Conservation (phyloP, 176 grass and related monocot species). For the Hordeum marinum region DNA sequence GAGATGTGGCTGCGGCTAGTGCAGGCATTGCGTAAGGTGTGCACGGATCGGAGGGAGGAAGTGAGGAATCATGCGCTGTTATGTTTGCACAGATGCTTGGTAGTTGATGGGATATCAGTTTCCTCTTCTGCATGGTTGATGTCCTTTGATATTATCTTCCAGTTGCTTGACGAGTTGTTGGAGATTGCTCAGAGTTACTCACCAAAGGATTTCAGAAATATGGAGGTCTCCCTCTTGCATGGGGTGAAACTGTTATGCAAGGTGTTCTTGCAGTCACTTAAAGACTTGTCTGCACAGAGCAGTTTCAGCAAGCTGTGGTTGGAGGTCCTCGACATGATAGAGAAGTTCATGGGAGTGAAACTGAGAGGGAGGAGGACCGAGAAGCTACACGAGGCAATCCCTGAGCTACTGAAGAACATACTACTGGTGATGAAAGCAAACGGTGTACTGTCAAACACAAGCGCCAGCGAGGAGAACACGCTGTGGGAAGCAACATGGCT, state of each 20-base stretch:
- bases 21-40: conserved; percentile 77
- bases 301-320: conserved; percentile 79
- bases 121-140: conserved; percentile 71
- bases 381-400: conserved; percentile 91
- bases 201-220: conserved; percentile 88
- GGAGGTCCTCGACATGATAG: conserved; percentile 76
- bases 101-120: conserved; percentile 74
- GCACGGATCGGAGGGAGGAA: conserved; percentile 88
- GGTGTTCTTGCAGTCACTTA: conserved; percentile 80
- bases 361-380: conserved; percentile 80
- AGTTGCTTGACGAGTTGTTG: conserved; percentile 81
- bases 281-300: conserved; percentile 54
- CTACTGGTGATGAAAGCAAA: conserved; percentile 87
- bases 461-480: conserved; percentile 39
- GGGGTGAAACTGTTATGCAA: conserved; percentile 77
- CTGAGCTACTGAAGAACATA: conserved; percentile 88
- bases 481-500: conserved; percentile 83
- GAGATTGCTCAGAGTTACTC: conserved; percentile 78
- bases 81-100: conserved; percentile 74
- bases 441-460: conserved; percentile 51
- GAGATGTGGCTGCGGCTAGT: conserved; percentile 97
- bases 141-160: conserved; percentile 88
- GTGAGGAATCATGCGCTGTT: conserved; percentile 85
- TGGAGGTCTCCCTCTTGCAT: conserved; percentile 86
- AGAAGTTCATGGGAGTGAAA: conserved; percentile 80